Conservation (phyloP, 2,329 filamentous ascomycete genomes). For the Pseudocercospora cruenta region DNA sequence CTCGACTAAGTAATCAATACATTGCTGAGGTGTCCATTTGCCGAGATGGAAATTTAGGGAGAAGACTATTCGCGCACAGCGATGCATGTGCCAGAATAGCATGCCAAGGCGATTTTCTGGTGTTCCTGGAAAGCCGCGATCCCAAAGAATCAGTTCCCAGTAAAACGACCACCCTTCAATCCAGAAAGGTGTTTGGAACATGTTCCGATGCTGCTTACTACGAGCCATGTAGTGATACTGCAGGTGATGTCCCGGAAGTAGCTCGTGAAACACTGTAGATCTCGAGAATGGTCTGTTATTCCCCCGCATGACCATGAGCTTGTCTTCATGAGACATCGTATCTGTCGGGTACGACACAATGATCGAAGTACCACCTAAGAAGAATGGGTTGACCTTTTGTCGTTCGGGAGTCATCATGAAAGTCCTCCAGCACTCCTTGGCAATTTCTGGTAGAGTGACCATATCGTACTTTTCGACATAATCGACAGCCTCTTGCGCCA, state of each 20-base stretch:
- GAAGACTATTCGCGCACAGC: slow-evolving; percentile 63
- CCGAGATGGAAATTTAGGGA: slow-evolving; percentile 63
- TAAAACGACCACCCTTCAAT: slow-evolving; percentile 66
- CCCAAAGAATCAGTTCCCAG: slow-evolving; percentile 64
- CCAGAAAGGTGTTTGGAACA: slow-evolving; percentile 63
- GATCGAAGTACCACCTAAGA: slow-evolving; percentile 59
- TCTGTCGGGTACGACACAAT: slow-evolving; percentile 61
- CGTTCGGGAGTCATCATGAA: slow-evolving; percentile 59
- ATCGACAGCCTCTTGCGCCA: slow-evolving; percentile 55
- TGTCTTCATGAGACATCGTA: slow-evolving; percentile 57
- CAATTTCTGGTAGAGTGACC: slow-evolving; percentile 59
- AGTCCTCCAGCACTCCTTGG: slow-evolving; percentile 59
- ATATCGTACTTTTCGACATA: slow-evolving; percentile 60
- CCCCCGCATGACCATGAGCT: slow-evolving; percentile 63
- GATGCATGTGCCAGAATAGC: slow-evolving; percentile 66
- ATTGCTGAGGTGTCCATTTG: slow-evolving; percentile 57
- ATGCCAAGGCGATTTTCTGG: slow-evolving; percentile 61
- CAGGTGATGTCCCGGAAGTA: slow-evolving; percentile 62
- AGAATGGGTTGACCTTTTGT: slow-evolving; percentile 63
- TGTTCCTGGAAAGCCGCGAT: slow-evolving; percentile 54
- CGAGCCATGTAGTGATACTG: slow-evolving; percentile 56
- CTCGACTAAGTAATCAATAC: slow-evolving; percentile 60
- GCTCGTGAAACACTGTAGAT: slow-evolving; percentile 65
- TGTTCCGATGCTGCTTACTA: slow-evolving; percentile 52
- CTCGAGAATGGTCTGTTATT: slow-evolving; percentile 63